A percentile compares a stretch with the other conserved stretches of the same genome.
Evolutionary conservation across 2,329 filamentous ascomycete species (phyloP).

Genomic region (Fusarium pseudocircinatum): DNA sequence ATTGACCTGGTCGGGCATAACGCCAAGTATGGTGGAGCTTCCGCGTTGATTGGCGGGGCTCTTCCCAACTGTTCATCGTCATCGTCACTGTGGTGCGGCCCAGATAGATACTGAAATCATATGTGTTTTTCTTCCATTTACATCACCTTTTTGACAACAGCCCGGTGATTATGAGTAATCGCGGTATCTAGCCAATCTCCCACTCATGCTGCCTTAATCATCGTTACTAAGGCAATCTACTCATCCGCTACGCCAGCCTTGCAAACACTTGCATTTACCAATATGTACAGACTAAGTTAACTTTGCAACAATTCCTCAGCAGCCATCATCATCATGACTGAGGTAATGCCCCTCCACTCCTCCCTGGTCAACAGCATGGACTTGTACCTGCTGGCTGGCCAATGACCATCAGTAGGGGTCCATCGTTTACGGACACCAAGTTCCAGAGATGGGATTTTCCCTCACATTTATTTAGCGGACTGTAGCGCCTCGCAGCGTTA

Average conservation of each 20-base stretch:
- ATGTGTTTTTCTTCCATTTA: slow-evolving; percentile 17
- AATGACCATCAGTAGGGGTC: slow-evolving; percentile 30
- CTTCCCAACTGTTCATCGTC: slow-evolving; percentile 41
- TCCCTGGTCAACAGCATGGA: slow-evolving; percentile 9
- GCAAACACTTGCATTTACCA: not conserved
- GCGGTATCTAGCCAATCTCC: not conserved
- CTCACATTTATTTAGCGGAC: slow-evolving; percentile 18
- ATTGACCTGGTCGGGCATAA: slow-evolving; percentile 31
- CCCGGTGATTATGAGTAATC: not conserved
- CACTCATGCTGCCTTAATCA: not conserved
- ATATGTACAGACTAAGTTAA: slow-evolving; percentile 14
- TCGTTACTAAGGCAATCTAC: not conserved
- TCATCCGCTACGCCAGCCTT: not conserved
- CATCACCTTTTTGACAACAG: not conserved
- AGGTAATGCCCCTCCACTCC: slow-evolving; percentile 34
- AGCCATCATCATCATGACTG: slow-evolving; percentile 38
- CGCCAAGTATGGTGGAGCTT: slow-evolving; percentile 43
- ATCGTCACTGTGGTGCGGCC: slow-evolving; percentile 37
- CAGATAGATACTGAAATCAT: slow-evolving; percentile 17
- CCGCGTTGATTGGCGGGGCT: slow-evolving; percentile 40
- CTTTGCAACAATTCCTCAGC: slow-evolving; percentile 16
- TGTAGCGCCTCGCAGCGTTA: slow-evolving; percentile 11
- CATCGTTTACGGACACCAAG: slow-evolving; percentile 39
- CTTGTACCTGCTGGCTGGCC: slow-evolving; percentile 1
- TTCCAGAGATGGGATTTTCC: slow-evolving; percentile 36